Evolutionary conservation across 129 eudicot genomes (phyloP), one percentile per base, ranked within the genome.

Genomic region (carrot (Daucus carota)): DNA sequence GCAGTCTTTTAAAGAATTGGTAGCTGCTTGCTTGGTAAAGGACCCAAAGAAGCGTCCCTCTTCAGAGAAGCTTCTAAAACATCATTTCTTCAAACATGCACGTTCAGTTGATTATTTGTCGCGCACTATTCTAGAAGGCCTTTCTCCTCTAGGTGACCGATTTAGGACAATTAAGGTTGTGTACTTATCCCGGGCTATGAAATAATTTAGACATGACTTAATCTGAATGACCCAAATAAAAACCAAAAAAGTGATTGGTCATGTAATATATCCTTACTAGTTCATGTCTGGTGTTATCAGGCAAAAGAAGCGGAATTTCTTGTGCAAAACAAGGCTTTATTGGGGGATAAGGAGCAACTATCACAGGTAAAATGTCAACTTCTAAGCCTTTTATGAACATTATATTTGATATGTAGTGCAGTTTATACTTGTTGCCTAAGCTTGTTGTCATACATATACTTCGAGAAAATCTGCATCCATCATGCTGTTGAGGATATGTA

Each of bases 1-100:
- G 81, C 93, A 93, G 98, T 86, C 98, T 44, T 93, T 93, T 82
- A 93, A 84, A 82, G 97, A 91, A 46, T 32, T 93, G 96, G 97
- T 93, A 60, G 96, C 98, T 83, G 88, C 90, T 74, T 93, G 98
- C 93, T 91, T 93, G 78, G 98, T 91, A 76, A 93, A 93, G 80
- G 98, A 93, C 83, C 98, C 97, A 31, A 93, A 91, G 80, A 93
- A 93, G 47, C 91, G 98, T 40, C 98, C 98, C 28, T 77, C 89
- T n/a, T 83, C 98, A 1, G 98, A 93, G 60, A 93, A 93, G 87
- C 93, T 93, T 74, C 48, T 93, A 80, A 93, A 91, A 80, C 98
- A 93, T 78, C 83, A 83, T 54, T 93, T 93, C 80, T 93, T 93
- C 70, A 93, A 93, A 75, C 92, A 93, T 76, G 93, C 96, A 45